Conservation (phyloP, 1,284 basidiomycete species). For the Apiotrichum laibachii region DNA sequence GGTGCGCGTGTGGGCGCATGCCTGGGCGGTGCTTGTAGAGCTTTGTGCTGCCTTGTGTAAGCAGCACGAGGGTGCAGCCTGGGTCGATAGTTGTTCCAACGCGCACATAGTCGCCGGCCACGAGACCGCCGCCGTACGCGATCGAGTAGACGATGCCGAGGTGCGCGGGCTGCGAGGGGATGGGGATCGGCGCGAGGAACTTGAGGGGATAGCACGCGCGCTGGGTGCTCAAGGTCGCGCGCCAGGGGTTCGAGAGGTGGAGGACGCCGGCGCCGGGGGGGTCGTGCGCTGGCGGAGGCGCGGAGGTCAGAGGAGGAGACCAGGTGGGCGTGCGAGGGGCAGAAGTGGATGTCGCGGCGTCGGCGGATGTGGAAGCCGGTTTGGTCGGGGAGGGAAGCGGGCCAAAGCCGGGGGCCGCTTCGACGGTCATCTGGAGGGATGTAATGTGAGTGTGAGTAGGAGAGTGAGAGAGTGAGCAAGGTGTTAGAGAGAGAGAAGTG, state of each 20-base stretch:
- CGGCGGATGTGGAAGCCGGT: neutral
- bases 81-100: conserved; percentile 63
- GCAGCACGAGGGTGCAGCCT: conserved; percentile 37
- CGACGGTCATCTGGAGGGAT: neutral
- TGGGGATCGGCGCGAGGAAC: conserved; percentile 66
- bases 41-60: conserved; percentile 80
- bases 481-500: too few relatives aligned
- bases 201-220: conserved; percentile 87
- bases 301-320: neutral
- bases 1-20: conserved; percentile 41
- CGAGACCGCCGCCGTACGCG: conserved; percentile 89
- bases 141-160: conserved; percentile 75
- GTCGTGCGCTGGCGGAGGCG: neutral
- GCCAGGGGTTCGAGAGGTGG: conserved; percentile 24
- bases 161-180: conserved; percentile 47
- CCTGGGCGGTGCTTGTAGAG: conserved; percentile 75
- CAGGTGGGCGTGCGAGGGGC: neutral
- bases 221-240: conserved; percentile 68
- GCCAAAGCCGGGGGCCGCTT: neutral
- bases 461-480: too few relatives aligned
- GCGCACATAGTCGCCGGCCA: conserved; percentile 76
- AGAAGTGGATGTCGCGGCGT: too few relatives aligned
- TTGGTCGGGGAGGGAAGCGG: neutral
- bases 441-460: neutral
- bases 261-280: conserved; percentile 38